A percentile compares a stretch with the other conserved stretches of the same genome.
phyloP scores from a whole-genome alignment of 1,139 yeast species.

The Zhuliangozyma blackwelliae region DNA sequence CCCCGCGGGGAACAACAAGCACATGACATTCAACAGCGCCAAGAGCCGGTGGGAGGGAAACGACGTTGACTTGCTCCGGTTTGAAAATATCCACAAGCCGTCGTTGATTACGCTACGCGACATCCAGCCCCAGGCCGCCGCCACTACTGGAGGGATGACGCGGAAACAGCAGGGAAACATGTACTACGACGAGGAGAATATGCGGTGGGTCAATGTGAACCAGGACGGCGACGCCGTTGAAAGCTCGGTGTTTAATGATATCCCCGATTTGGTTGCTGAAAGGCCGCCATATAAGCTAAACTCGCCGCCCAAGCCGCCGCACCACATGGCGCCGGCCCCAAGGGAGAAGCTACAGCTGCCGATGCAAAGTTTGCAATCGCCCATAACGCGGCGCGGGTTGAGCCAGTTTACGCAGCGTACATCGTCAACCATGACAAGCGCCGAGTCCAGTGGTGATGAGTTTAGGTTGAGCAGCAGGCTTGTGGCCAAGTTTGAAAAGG shows the following conservation, averaged over 20 bases:
- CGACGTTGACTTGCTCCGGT: conserved; percentile 50
- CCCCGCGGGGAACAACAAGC: conserved; percentile 15
- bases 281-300: conserved; percentile 8
- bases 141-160: not conserved
- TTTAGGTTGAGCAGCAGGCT: conserved; percentile 38
- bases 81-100: conserved; percentile 35
- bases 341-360: too few relatives aligned
- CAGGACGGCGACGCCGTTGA: conserved; percentile 13
- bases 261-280: conserved; percentile 34
- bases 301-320: conserved; percentile 13
- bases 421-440: conserved; percentile 18
- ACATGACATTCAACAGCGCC: conserved; percentile 54
- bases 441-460: conserved; percentile 20
- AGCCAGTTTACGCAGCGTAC: conserved; percentile 37
- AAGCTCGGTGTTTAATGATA: conserved; percentile 50
- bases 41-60: conserved; percentile 67
- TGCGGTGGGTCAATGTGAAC: conserved; percentile 49
- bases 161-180: conserved; percentile 29
- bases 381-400: conserved; percentile 16
- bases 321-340: not conserved
- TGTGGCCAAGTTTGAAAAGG: conserved; percentile 41
- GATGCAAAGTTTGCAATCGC: conserved; percentile 6
- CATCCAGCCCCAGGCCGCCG: conserved; percentile 1
- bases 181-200: conserved; percentile 56
- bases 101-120: conserved; percentile 33